Conservation (phyloP, 2,329 filamentous ascomycete species). For the Westerdykella ornata region DNA sequence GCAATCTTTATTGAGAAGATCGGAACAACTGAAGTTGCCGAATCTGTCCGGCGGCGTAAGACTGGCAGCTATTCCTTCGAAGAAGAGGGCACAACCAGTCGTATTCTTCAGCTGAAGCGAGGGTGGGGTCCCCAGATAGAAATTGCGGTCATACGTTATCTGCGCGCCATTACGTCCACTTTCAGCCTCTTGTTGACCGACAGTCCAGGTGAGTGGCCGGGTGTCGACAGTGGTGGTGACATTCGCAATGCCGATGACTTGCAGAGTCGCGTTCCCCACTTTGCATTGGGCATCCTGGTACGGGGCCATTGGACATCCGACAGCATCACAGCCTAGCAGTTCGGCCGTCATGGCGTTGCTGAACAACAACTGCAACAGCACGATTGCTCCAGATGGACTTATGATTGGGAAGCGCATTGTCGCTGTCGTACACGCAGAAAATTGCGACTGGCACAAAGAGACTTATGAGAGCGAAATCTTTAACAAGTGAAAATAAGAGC, state of each 20-base stretch:
- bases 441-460: too few relatives aligned
- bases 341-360: background rate
- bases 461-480: too few relatives aligned
- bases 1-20: slow-evolving; percentile 1
- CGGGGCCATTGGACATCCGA: slow-evolving; percentile 4
- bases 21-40: slow-evolving; percentile 2
- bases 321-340: slow-evolving; percentile 4
- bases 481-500: too few relatives aligned
- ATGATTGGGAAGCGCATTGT: too few relatives aligned
- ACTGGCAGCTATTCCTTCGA: slow-evolving; percentile 1
- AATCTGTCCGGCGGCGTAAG: background rate
- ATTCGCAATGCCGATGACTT: slow-evolving; percentile 4
- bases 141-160: slow-evolving; percentile 4
- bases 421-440: too few relatives aligned
- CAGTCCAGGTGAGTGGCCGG: slow-evolving; percentile 6
- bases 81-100: slow-evolving; percentile 5
- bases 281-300: slow-evolving; percentile 2
- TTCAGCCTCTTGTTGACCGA: background rate
- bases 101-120: slow-evolving; percentile 1
- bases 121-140: slow-evolving; percentile 4
- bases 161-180: background rate
- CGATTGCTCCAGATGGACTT: background rate
- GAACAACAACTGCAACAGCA: background rate
- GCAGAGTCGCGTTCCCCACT: background rate
- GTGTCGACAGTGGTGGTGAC: slow-evolving; percentile 1